phyloP scores from a whole-genome alignment of 306 rosid species.

The Prosopis cineraria region DNA sequence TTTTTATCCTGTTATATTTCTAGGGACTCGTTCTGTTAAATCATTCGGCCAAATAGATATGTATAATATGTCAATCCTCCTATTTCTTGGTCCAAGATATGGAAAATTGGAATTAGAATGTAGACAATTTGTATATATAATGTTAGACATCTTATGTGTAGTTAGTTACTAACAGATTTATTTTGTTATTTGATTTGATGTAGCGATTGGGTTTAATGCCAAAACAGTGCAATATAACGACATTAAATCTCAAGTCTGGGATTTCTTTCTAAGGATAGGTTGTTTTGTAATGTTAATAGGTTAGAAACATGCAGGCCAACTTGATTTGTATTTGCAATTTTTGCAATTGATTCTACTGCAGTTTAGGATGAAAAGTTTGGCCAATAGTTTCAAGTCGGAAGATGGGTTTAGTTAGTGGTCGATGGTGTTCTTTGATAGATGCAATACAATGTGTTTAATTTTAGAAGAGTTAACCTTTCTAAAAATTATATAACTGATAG shows the following conservation, averaged over 20 bases:
- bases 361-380: background rate
- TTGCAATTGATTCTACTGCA: constrained; percentile 4
- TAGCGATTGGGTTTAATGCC: constrained; percentile 98
- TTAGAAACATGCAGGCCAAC: background rate
- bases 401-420: background rate
- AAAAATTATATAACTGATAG: background rate
- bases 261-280: too few species aligned
- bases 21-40: background rate
- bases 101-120: constrained; percentile 19
- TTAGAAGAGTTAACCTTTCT: background rate
- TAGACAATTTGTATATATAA: background rate
- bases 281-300: too few species aligned
- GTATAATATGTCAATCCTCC: background rate
- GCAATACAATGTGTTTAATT: background rate
- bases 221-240: constrained; percentile 96
- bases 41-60: background rate
- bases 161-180: constrained; percentile 20
- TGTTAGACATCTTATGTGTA: background rate
- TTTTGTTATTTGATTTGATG: constrained; percentile 43
- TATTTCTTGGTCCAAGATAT: constrained; percentile 1
- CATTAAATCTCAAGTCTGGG: constrained; percentile 99
- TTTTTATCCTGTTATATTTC: background rate
- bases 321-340: background rate
- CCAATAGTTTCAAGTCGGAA: background rate
- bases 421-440: background rate